Evolutionary conservation across 2,329 filamentous ascomycete genomes (phyloP).

Genomic region (Alternaria triticimaculans): DNA sequence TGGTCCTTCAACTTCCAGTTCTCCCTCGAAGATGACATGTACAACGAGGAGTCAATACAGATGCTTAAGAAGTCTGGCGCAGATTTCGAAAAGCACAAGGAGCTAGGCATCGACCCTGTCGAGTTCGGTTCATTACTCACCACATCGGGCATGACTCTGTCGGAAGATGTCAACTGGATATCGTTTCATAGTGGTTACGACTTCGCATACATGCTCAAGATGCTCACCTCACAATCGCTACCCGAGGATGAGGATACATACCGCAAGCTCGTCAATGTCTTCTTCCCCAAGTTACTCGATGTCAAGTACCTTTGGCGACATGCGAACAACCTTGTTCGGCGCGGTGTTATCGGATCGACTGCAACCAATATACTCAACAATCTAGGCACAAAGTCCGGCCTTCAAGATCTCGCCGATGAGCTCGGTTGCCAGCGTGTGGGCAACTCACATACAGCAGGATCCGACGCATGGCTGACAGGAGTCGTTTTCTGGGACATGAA

Average conservation of each 20-base stretch:
- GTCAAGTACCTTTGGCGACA: conserved; percentile 98
- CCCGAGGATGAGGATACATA: conserved; percentile 92
- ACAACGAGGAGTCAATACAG: conserved; percentile 91
- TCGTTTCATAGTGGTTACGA: conserved; percentile 98
- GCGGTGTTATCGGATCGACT: conserved; percentile 47
- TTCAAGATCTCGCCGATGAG: conserved; percentile 93
- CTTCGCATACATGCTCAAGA: conserved; percentile 95
- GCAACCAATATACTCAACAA: conserved; percentile 79
- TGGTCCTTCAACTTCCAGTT: conserved; percentile 99
- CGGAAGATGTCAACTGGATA: conserved; percentile 91
- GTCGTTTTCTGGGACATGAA: conserved; percentile 94
- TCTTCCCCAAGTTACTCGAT: conserved; percentile 92
- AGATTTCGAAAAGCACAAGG: conserved; percentile 82
- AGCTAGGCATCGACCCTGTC: conserved; percentile 87
- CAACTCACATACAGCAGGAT: conserved; percentile 88
- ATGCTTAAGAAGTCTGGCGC: conserved; percentile 91
- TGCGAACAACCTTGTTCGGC: conserved; percentile 70
- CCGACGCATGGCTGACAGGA: conserved; percentile 90
- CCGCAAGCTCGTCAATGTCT: conserved; percentile 84
- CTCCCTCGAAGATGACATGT: conserved; percentile 95
- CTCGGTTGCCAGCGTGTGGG: conserved; percentile 90
- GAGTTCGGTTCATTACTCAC: conserved; percentile 90
- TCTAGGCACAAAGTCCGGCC: conserved; percentile 86
- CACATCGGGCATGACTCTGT: conserved; percentile 87
- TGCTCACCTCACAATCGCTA: conserved; percentile 81